Conservation (phyloP, 1,284 basidiomycete species). For the Phellopilus nigrolimitatus region DNA sequence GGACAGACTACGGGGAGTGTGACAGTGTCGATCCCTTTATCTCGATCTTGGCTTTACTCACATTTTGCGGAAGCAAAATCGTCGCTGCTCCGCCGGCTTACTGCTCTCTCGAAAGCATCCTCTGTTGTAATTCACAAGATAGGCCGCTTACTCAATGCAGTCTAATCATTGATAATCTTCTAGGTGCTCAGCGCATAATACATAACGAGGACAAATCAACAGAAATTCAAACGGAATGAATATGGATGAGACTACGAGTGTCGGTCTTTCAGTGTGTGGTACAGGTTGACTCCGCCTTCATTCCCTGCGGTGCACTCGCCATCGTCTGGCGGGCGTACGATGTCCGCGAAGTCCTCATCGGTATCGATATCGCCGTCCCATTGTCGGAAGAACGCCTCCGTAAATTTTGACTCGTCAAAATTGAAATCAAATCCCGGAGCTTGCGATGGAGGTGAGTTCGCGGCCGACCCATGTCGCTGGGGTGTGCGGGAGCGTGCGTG, state of each 20-base stretch:
- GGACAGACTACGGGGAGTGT: background rate
- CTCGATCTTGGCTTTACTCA: background rate
- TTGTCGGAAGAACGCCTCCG: constrained; percentile 18
- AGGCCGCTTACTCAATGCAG: background rate
- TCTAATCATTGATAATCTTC: background rate
- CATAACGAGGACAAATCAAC: background rate
- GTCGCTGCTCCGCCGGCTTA: background rate
- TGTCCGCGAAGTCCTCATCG: constrained; percentile 19
- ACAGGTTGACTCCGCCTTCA: constrained; percentile 15
- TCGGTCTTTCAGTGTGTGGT: constrained; percentile 17
- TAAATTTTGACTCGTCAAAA: constrained; percentile 20
- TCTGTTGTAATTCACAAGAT: background rate
- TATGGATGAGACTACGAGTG: constrained; percentile 12
- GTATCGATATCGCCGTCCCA: constrained; percentile 22
- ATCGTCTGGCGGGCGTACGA: constrained; percentile 14
- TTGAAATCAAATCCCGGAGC: constrained; percentile 15
- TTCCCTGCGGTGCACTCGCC: constrained; percentile 2
- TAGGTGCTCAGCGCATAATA: background rate
- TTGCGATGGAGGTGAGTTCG: background rate
- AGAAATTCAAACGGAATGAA: background rate
- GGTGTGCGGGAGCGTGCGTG: constrained; percentile 16
- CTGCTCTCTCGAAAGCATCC: background rate
- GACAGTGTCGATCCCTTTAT: constrained; percentile 15
- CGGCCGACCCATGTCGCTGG: constrained; percentile 3
- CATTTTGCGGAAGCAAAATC: too few species aligned